Conservation (phyloP, 192 early-diverging fungal species). For the Coemansia sp. region DNA sequence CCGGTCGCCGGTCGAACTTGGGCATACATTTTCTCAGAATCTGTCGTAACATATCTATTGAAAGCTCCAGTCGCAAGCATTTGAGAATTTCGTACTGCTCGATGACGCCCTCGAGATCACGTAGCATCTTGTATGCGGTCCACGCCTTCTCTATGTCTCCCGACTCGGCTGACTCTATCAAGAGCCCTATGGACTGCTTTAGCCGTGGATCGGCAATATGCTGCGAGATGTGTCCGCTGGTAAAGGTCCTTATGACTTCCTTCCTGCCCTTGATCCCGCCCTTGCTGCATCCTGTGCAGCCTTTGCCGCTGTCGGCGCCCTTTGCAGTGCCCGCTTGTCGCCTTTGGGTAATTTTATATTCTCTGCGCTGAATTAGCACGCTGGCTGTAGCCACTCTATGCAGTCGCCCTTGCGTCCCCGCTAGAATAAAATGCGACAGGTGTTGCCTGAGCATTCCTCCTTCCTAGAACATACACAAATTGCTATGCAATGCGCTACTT, state of each 20-base stretch:
- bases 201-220: background rate
- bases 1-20: conserved; percentile 1
- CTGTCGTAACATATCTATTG: conserved; percentile 7
- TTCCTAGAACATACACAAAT: background rate
- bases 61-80: conserved; percentile 17
- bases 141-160: conserved; percentile 25
- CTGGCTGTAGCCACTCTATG: background rate
- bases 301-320: background rate
- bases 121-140: conserved; percentile 30
- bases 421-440: conserved; percentile 2
- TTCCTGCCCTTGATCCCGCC: background rate
- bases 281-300: background rate
- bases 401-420: background rate
- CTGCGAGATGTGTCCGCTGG: background rate
- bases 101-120: conserved; percentile 25
- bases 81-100: conserved; percentile 13
- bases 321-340: background rate
- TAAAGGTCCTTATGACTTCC: background rate
- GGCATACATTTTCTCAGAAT: conserved; percentile 27
- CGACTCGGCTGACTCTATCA: conserved; percentile 13
- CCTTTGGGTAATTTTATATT: background rate
- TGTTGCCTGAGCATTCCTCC: conserved; percentile 3
- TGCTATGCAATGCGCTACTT: too few species aligned
- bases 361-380: background rate
- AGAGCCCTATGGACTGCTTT: background rate